These are phyloP conservation scores for Hanseniaspora opuntiae DNA, from an alignment of 805 yeast species.

Conservation along the genomic window DNA sequence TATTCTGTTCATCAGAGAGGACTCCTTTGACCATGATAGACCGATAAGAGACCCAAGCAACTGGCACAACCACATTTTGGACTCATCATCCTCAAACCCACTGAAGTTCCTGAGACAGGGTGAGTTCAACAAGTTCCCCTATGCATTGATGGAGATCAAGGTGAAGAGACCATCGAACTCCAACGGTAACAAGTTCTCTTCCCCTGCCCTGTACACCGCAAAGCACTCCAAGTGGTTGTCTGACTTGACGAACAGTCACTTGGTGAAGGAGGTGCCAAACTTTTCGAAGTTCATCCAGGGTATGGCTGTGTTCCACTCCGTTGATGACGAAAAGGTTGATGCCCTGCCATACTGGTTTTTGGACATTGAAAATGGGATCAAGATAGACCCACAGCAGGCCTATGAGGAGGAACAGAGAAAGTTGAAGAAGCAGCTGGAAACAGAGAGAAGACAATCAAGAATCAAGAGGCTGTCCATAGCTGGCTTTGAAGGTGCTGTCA, in stretches of 20 bases:
- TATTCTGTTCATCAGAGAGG: slow-evolving; percentile 77
- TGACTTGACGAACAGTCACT: slow-evolving; percentile 67
- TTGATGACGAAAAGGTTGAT: slow-evolving; percentile 72
- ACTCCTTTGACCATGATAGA: slow-evolving; percentile 64
- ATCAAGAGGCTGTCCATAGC: slow-evolving; percentile 26
- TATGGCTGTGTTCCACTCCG: slow-evolving; percentile 72
- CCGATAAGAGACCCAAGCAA: slow-evolving; percentile 79
- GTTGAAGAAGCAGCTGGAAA: slow-evolving; percentile 33
- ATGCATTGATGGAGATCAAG: slow-evolving; percentile 77
- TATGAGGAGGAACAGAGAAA: slow-evolving; percentile 51
- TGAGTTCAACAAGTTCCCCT: slow-evolving; percentile 73
- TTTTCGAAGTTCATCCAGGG: slow-evolving; percentile 91
- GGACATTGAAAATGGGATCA: slow-evolving; percentile 67
- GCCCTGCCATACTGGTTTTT: slow-evolving; percentile 90
- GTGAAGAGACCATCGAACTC: slow-evolving; percentile 32
- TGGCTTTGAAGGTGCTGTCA: slow-evolving; percentile 11
- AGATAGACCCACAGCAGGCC: slow-evolving; percentile 67
- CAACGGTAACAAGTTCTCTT: slow-evolving; percentile 26
- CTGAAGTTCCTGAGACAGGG: slow-evolving; percentile 67
- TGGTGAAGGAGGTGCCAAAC: slow-evolving; percentile 87
- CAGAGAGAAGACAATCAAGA: slow-evolving; percentile 25
- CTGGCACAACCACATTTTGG: slow-evolving; percentile 92
- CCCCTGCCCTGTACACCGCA: slow-evolving; percentile 20
- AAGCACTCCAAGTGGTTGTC: slow-evolving; percentile 64
- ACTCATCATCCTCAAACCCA: slow-evolving; percentile 58